phyloP scores from a whole-genome alignment of 805 yeast species.

The Cyberlindnera suaveolens region DNA sequence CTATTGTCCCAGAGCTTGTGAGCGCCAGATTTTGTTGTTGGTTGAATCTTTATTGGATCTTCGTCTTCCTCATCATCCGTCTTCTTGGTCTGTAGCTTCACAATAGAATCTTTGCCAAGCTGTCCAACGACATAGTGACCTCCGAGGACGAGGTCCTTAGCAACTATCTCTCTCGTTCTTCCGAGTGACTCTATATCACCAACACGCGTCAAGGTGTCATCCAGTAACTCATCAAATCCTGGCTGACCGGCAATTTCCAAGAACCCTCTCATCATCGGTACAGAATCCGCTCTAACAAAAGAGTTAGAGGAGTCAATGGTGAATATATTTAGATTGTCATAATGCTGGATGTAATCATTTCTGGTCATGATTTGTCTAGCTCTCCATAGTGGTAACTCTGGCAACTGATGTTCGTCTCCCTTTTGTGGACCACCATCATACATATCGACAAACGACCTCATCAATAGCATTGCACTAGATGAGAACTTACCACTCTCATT shows the following conservation, averaged over 20 bases:
- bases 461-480: slow-evolving; percentile 64
- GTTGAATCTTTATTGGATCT: slow-evolving; percentile 21
- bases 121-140: slow-evolving; percentile 30
- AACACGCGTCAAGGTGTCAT: slow-evolving; percentile 62
- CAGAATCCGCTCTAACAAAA: slow-evolving; percentile 71
- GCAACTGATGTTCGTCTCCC: slow-evolving; percentile 45
- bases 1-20: slow-evolving; percentile 22
- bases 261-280: slow-evolving; percentile 88
- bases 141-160: slow-evolving; percentile 60
- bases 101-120: slow-evolving; percentile 7
- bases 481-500: slow-evolving; percentile 79
- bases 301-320: slow-evolving; percentile 66
- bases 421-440: slow-evolving; percentile 27
- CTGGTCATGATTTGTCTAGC: slow-evolving; percentile 83
- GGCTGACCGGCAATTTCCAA: slow-evolving; percentile 69
- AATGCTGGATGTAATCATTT: slow-evolving; percentile 68
- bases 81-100: slow-evolving; percentile 8
- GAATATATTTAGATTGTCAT: slow-evolving; percentile 72
- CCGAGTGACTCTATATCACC: slow-evolving; percentile 71
- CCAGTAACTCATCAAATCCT: slow-evolving; percentile 59
- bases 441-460: slow-evolving; percentile 67
- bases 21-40: slow-evolving; percentile 22
- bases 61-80: slow-evolving; percentile 17
- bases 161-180: slow-evolving; percentile 69
- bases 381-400: slow-evolving; percentile 76